Conservation (phyloP, 2,329 filamentous ascomycete genomes). For the Tothia fuscella region DNA sequence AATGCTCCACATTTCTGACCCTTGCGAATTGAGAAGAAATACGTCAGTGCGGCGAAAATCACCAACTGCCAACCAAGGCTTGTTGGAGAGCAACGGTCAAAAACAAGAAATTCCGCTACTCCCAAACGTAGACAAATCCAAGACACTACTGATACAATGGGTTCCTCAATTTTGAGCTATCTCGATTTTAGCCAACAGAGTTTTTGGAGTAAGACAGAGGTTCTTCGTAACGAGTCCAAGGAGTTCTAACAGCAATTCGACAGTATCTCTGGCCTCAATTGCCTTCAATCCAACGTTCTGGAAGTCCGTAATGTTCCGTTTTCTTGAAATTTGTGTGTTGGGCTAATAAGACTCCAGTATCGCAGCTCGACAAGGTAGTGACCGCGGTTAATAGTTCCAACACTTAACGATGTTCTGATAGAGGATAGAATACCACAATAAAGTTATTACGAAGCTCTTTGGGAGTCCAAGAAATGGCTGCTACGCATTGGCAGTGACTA, state of each 20-base stretch:
- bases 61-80: no score
- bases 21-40: no score
- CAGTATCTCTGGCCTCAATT: constrained; percentile 73
- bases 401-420: constrained; percentile 13
- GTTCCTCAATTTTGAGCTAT: constrained; percentile 15
- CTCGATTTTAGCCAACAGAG: constrained; percentile 35
- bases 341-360: constrained; percentile 45
- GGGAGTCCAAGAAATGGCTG: constrained; percentile 68
- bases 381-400: not conserved
- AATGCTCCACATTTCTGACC: no score
- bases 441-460: constrained; percentile 77
- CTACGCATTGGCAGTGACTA: constrained; percentile 77
- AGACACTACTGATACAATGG: no score
- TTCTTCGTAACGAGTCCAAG: constrained; percentile 4
- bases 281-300: constrained; percentile 97
- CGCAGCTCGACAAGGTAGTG: constrained; percentile 66
- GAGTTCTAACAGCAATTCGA: constrained; percentile 4
- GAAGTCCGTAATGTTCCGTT: constrained; percentile 58
- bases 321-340: constrained; percentile 2
- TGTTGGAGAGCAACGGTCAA: no score
- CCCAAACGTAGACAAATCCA: no score
- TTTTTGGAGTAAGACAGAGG: constrained; percentile 33
- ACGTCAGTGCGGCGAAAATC: no score
- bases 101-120: no score
- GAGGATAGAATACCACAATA: constrained; percentile 75